These are phyloP conservation scores for Lachnellula occidentalis DNA, from an alignment of 2,329 filamentous ascomycete species.

Conservation along the genomic window DNA sequence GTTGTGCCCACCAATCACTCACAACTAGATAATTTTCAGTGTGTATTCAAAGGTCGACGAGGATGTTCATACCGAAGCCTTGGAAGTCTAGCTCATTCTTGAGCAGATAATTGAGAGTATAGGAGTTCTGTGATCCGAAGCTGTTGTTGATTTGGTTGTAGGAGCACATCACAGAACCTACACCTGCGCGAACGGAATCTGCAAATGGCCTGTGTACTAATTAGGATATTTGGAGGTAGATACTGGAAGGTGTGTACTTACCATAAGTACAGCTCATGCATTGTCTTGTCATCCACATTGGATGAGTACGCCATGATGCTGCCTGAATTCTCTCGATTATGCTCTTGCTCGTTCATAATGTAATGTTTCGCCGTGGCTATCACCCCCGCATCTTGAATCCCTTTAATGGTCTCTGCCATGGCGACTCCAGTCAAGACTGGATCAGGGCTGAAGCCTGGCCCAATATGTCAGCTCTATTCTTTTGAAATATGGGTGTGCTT, in stretches of 20 bases:
- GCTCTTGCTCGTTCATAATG: slow-evolving; percentile 64
- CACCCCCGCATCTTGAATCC: slow-evolving; percentile 76
- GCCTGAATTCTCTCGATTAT: slow-evolving; percentile 22
- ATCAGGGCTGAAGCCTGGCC: slow-evolving; percentile 56
- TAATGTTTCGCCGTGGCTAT: slow-evolving; percentile 79
- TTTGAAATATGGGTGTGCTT: not conserved
- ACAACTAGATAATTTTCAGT: slow-evolving; percentile 43
- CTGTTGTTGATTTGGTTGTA: slow-evolving; percentile 79
- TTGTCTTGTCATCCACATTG: slow-evolving; percentile 55
- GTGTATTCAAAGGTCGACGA: not conserved
- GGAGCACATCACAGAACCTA: slow-evolving; percentile 68
- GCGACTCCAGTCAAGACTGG: slow-evolving; percentile 69
- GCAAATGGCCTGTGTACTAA: slow-evolving; percentile 41
- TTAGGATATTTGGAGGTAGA: slow-evolving; percentile 9
- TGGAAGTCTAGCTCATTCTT: slow-evolving; percentile 80
- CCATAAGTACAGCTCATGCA: slow-evolving; percentile 58
- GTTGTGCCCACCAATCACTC: slow-evolving; percentile 75
- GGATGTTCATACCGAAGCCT: slow-evolving; percentile 48
- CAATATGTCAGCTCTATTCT: not conserved
- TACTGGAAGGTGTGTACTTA: slow-evolving; percentile 6
- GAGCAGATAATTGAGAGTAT: slow-evolving; percentile 67
- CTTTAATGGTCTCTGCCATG: slow-evolving; percentile 66
- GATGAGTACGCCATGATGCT: slow-evolving; percentile 58
- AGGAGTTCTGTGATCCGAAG: slow-evolving; percentile 73
- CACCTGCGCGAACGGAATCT: slow-evolving; percentile 60